These are phyloP conservation scores for Buxus sempervirens DNA, from an alignment of 164 flowering plant species.

Conservation along the genomic window DNA sequence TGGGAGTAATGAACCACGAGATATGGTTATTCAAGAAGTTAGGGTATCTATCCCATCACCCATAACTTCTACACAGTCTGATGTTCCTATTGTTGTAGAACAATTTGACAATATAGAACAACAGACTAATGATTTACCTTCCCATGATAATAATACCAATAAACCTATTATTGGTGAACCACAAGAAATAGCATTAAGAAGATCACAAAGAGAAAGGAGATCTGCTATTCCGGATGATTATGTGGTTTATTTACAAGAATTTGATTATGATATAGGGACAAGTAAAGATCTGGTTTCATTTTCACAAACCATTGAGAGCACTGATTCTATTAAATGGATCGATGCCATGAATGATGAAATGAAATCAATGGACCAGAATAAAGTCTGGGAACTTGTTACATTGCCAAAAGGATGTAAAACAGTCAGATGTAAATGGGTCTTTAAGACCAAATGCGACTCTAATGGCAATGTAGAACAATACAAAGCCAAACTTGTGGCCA, in stretches of 20 bases:
- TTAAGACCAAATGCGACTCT: neutral
- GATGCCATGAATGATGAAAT: neutral
- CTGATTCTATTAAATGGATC: neutral
- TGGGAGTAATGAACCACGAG: slow-evolving; percentile 12
- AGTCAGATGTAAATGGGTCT: neutral
- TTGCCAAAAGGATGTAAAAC: neutral
- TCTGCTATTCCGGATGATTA: slow-evolving; percentile 13
- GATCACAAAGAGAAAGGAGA: slow-evolving; percentile 9
- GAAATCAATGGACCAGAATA: neutral
- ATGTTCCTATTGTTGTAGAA: too few relatives aligned
- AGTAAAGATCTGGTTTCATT: neutral
- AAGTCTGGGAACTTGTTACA: neutral
- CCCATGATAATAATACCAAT: too few relatives aligned
- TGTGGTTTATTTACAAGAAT: slow-evolving; percentile 9
- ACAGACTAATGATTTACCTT: too few relatives aligned
- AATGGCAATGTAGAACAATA: neutral
- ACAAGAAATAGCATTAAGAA: slow-evolving; percentile 11
- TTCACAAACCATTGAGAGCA: neutral
- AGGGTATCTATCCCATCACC: too few relatives aligned
- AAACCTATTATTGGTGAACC: neutral
- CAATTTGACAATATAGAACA: too few relatives aligned
- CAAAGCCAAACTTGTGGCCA: neutral
- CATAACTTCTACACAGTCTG: too few relatives aligned
- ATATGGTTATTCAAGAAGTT: neutral
- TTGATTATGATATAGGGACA: neutral